These are phyloP conservation scores for Vaccinium vitisidaea DNA, from an alignment of 148 eudicot species.

Conservation along the genomic window DNA sequence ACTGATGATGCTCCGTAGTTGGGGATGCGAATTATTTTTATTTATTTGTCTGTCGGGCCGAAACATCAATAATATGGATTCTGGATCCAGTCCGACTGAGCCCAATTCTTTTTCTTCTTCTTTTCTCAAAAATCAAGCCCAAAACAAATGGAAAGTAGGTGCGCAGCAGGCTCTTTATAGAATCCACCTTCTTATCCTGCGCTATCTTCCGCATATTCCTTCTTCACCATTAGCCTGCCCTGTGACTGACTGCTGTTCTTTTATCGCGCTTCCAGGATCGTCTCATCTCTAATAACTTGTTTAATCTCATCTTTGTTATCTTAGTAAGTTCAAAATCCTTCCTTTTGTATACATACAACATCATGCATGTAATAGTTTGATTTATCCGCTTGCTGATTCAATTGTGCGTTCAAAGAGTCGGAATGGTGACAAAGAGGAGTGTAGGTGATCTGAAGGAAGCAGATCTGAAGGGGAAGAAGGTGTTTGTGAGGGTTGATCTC, in stretches of 20 bases:
- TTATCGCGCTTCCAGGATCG: not conserved
- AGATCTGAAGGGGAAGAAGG: conserved; percentile 81
- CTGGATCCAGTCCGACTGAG: too few species aligned
- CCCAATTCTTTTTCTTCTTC: not conserved
- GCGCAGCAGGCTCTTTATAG: conserved; percentile 11
- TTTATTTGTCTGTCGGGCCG: too few species aligned
- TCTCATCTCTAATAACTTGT: not conserved
- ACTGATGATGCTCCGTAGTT: too few species aligned
- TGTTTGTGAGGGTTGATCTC: conserved; percentile 73
- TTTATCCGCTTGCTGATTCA: not conserved
- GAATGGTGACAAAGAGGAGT: conserved; percentile 75
- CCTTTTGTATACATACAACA: not conserved
- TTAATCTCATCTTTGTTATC: not conserved
- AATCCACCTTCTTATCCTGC: conserved; percentile 5
- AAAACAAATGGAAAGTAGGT: not conserved
- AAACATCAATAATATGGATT: not conserved
- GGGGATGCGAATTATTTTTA: too few species aligned
- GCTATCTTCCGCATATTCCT: not conserved
- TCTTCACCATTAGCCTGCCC: not conserved
- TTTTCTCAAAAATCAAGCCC: not conserved
- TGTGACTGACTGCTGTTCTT: not conserved
- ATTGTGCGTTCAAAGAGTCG: not conserved
- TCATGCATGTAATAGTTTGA: conserved; percentile 4
- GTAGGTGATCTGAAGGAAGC: conserved; percentile 62
- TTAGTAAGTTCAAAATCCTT: not conserved